Conservation (phyloP, 208 protist genomes). For the Crithidia expoeki region DNA sequence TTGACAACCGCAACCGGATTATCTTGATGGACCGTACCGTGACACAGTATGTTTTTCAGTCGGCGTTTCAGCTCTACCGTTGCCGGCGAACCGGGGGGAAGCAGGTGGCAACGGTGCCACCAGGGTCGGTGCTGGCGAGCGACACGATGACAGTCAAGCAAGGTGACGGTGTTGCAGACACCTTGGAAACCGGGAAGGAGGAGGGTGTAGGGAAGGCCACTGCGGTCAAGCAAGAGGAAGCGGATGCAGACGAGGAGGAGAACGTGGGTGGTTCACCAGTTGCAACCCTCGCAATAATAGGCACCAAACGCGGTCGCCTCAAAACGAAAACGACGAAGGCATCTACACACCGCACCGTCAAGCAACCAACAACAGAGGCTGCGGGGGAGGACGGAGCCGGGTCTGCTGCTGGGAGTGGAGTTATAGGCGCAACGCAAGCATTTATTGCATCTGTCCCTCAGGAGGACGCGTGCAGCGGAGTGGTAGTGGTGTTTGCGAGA, state of each 20-base stretch:
- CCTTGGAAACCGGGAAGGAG: not conserved
- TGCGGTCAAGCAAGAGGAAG: constrained; percentile 1
- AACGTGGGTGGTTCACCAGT: not conserved
- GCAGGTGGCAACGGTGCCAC: not conserved
- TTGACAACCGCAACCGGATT: constrained; percentile 32
- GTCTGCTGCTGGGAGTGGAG: not conserved
- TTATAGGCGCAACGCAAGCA: not conserved
- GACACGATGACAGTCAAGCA: not conserved
- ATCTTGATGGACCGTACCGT: constrained; percentile 40
- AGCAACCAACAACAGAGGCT: not conserved
- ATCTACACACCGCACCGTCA: not conserved
- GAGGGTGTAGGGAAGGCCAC: not conserved
- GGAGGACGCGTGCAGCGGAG: constrained; percentile 40
- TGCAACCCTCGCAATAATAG: not conserved
- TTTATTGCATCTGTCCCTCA: constrained; percentile 21
- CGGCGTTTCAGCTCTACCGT: constrained; percentile 17
- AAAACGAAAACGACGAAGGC: not conserved
- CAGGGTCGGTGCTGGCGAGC: constrained; percentile 1
- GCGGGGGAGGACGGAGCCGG: not conserved
- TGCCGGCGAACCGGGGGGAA: not conserved
- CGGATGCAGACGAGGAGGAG: not conserved
- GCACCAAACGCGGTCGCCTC: constrained; percentile 1
- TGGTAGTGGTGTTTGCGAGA: constrained; percentile 32
- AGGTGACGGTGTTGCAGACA: not conserved
- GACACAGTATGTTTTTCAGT: constrained; percentile 15